Conservation (phyloP, 805 yeast genomes). For the Metschnikowia lunata region DNA sequence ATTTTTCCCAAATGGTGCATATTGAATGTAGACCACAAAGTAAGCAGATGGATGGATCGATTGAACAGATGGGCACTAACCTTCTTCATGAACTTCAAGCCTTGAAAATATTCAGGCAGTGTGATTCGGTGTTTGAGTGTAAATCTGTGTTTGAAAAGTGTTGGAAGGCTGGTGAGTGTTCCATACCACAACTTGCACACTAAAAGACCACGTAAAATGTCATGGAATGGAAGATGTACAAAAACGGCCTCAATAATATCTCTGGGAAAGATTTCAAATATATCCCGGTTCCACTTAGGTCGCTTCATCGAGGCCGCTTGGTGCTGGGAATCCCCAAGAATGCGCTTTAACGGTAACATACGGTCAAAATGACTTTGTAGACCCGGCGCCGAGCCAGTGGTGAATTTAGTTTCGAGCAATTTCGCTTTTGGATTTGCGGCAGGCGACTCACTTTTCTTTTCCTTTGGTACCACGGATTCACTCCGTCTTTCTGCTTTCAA, state of each 20-base stretch:
- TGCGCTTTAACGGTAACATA: conserved; percentile 20
- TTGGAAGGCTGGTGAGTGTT: conserved; percentile 23
- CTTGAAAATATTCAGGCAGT: conserved; percentile 26
- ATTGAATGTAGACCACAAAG: conserved; percentile 21
- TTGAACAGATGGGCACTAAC: conserved; percentile 17
- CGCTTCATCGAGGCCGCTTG: background rate
- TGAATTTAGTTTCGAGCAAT: background rate
- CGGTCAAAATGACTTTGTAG: conserved; percentile 13
- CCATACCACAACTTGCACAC: conserved; percentile 35
- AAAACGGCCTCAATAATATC: conserved; percentile 31
- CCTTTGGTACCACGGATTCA: background rate
- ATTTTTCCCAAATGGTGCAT: conserved; percentile 23
- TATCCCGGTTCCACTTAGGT: conserved; percentile 18
- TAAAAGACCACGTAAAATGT: conserved; percentile 25
- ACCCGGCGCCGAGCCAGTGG: background rate
- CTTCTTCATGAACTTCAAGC: conserved; percentile 25
- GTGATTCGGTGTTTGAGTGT: conserved; percentile 24
- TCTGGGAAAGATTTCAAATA: conserved; percentile 24
- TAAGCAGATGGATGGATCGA: conserved; percentile 19
- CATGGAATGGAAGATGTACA: conserved; percentile 17
- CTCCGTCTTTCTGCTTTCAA: conserved; percentile 17
- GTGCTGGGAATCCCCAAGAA: background rate
- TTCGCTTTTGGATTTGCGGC: background rate
- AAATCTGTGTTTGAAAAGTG: conserved; percentile 21
- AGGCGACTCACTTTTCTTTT: background rate